Evolutionary conservation across 2,329 filamentous ascomycete genomes (phyloP), one percentile per base, ranked within the genome.

Genomic region (Neonectria neomacrospora): DNA sequence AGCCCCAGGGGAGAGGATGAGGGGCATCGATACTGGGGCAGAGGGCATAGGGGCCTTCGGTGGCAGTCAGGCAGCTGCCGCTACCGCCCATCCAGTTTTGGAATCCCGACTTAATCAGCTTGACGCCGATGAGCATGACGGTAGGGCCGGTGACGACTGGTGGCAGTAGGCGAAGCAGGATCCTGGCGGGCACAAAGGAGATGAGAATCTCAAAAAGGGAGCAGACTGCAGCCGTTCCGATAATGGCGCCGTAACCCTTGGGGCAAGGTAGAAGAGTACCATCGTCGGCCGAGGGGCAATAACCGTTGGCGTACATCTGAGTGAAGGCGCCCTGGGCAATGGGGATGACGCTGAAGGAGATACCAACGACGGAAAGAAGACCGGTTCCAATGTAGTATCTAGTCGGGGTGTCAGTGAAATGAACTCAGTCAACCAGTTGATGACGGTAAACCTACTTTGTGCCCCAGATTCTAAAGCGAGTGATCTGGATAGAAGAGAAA

Each of bases 361-460:
- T 73, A 74, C 95, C 95, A 0, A 91, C 92, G 16, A 93, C 93
- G 0, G 90, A 93, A 61, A 96, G 89, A 23, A 96, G 80, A 2
- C 93, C 93, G 0, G 93, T 96, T 11, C 93, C 91, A 63, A 94
- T 79, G 67, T 88, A 92, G 75, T 94, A 94, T 3, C 89, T 90
- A 12, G 39, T 10, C 9, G 45, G n/a, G 2, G 32, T 54, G 41
- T 67, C 58, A 52, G 39, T 65, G 22, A 47, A 34, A 42, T 18
- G 16, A 11, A 28, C 5, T 54, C 3, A 23, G 20, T 39, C 11
- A 10, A 23, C 3, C 10, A n/a, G 11, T 9, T 20, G 6, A 3
- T n/a, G 3, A 10, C 2, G 14, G 37, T 9, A 9, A 10, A 76
- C 82, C 70, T 70, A 86, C 78, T 82, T 82, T 0, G 92, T 92